Evolutionary conservation across 305 asterid species (phyloP).

Genomic region (Fraxinus baroniana): DNA sequence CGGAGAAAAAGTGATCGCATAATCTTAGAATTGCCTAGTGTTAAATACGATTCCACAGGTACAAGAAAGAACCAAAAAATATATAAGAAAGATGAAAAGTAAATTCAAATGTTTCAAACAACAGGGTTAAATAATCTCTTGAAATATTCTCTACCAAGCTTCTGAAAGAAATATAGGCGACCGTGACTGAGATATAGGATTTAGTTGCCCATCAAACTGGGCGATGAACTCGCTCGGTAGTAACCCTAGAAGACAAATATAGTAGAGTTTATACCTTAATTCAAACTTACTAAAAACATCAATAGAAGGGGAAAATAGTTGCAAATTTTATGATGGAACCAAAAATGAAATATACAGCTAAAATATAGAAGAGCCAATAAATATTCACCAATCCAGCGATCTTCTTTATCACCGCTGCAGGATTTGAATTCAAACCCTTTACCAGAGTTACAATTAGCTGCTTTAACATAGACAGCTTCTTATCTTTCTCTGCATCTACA

Average conservation of each 20-base stretch:
- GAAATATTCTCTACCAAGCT: neutral
- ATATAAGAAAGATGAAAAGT: slow-evolving; percentile 1
- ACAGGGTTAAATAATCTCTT: neutral
- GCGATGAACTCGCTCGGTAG: neutral
- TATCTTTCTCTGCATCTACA: slow-evolving; percentile 84
- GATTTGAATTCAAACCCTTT: slow-evolving; percentile 73
- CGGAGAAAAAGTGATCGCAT: neutral
- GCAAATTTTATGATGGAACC: slow-evolving; percentile 8
- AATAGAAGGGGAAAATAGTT: neutral
- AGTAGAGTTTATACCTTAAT: neutral
- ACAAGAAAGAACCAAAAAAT: slow-evolving; percentile 6
- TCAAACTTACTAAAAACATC: neutral
- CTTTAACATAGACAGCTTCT: slow-evolving; percentile 83
- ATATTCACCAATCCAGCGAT: slow-evolving; percentile 91
- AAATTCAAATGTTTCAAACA: neutral
- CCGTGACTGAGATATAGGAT: neutral
- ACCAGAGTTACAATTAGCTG: slow-evolving; percentile 77
- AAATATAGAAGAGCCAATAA: slow-evolving; percentile 13
- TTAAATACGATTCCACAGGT: slow-evolving; percentile 11
- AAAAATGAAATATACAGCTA: slow-evolving; percentile 4
- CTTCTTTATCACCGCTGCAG: slow-evolving; percentile 84
- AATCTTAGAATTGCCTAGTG: neutral
- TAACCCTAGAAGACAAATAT: neutral
- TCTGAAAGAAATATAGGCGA: neutral
- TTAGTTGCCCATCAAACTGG: slow-evolving; percentile 16